Evolutionary conservation across 129 eudicot genomes (phyloP).

Genomic region (Pittosporum tobira): DNA sequence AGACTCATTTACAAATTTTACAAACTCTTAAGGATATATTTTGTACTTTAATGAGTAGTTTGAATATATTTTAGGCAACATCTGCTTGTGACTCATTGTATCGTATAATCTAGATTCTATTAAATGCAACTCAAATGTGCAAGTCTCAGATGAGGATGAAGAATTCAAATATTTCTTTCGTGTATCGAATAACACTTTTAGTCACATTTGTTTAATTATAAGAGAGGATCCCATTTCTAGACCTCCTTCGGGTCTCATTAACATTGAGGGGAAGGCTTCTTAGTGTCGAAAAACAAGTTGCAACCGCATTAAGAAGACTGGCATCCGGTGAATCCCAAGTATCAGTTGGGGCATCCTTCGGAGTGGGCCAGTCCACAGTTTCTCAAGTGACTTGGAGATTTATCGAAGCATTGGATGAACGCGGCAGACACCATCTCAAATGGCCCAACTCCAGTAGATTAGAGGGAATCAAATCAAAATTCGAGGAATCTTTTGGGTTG

Average conservation of each 20-base stretch:
- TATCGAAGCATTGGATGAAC: constrained; percentile 88
- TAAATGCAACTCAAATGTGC: constrained; percentile 10
- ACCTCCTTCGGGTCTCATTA: constrained; percentile 95
- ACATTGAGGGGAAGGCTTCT: constrained; percentile 95
- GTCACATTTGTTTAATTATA: constrained; percentile 79
- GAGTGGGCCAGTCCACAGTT: constrained; percentile 96
- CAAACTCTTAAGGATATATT: too few species aligned
- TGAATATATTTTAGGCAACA: too few species aligned
- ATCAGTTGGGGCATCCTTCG: constrained; percentile 85
- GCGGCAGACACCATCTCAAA: constrained; percentile 76
- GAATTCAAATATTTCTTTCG: constrained; percentile 87
- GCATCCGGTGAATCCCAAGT: constrained; percentile 98
- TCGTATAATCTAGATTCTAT: background rate
- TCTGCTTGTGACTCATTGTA: background rate
- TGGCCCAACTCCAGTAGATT: constrained; percentile 57
- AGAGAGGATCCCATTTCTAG: constrained; percentile 81
- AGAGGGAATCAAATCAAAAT: constrained; percentile 47
- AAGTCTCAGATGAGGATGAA: constrained; percentile 65
- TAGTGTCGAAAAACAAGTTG: constrained; percentile 98
- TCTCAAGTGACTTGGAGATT: constrained; percentile 99
- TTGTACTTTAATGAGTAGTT: too few species aligned
- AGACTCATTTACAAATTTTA: too few species aligned
- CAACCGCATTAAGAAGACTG: constrained; percentile 83
- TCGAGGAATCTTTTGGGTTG: constrained; percentile 45
- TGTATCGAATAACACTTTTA: constrained; percentile 71